Evolutionary conservation across 208 protist genomes (phyloP), one percentile per base, ranked within the genome.

Genomic region (Angomonas desouzai): DNA sequence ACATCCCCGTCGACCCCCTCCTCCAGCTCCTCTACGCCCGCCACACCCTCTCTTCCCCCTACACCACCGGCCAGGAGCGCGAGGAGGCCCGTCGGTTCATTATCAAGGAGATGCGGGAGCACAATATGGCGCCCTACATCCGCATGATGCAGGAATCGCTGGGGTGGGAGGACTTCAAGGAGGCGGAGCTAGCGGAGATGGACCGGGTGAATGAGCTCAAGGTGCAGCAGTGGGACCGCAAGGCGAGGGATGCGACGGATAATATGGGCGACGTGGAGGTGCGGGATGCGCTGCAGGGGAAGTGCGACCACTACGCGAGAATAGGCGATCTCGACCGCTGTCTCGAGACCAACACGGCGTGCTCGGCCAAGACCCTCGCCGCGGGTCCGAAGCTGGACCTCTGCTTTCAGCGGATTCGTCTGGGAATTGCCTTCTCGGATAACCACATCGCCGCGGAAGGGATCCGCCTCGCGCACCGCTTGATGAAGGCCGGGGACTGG

Each of bases 401-500:
- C 13, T 80, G 92, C 65, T 98, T 99, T 68, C 78, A 94, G 70
- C 80, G 97, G 53, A 97, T 99, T 45, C 88, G 98, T 18, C 81
- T 99, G 18, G 98, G 96, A 48, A 85, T 99, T 25, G 97, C 97
- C 57, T 98, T 97, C 66, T 96, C 81, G 27, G 96, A 98, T 70
- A 88, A 96, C 49, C 84, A 94, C 20, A 76, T 97, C 49, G 78
- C 98, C 25, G 89, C 79, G 10, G 85, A 89, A 49, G 92, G 92
- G 56, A 94, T 99, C 64, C 87, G 81, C 10, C 85, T 96, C 55
- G 96, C 96, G 20, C 71, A 88, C 58, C 77, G 98, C 16, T 86
- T 99, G 20, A 97, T 99, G 68, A 91, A 98, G 72, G 96, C 98
- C 27, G 96, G 97, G 48, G 98, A 99, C 74, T 99, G 98, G 98